Evolutionary conservation across 495 filamentous ascomycete genomes (phyloP), one percentile per base, ranked within the genome.

Genomic region (Talaromyces ruber): DNA sequence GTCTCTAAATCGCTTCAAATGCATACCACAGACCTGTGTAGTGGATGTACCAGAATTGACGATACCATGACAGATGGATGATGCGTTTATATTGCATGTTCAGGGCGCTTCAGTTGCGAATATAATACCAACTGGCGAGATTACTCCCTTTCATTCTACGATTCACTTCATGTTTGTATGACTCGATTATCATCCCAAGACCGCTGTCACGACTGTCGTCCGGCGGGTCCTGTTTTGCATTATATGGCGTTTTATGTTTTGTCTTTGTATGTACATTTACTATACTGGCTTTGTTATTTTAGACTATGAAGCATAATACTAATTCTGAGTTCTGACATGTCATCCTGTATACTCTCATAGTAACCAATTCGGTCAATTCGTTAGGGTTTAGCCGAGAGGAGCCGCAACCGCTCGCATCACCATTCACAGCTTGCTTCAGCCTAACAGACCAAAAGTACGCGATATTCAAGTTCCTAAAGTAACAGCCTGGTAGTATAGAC

Each of bases 341-440:
- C 16, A 37, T 37, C 16, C 34, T 56, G 53, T 18, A 51, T 4
- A 22, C 4, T 18, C n/a, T 24, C 18, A 6, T n/a, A 51, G 50
- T 53, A 53, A 34, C 29, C 54, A 24, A 57, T 21, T 14, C 37
- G n/a, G 58, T 58, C 39, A 32, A 21, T 47, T n/a, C 18, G 64
- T 77, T 77, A 76, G 75, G 75, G 74, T 75, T 78, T 78, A 78
- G 74, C 74, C 75, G 75, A 64, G 62, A 26, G 73, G 71, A 67
- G 63, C 68, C 70, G 65, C 68, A 67, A 25, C 21, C 29, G 28
- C 26, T 57, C 18, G 54, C 54, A 34, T 18, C n/a, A 30, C 18
- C 22, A 34, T 57, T 57, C 54, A 30, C 16, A 34, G 9, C 22
- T 12, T 14, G 51, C n/a, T 29, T 21, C 51, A 21, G 8, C 12